These are phyloP conservation scores for Trichoderma atrobrunneum DNA, from an alignment of 2,329 filamentous ascomycete species.

Conservation along the genomic window DNA sequence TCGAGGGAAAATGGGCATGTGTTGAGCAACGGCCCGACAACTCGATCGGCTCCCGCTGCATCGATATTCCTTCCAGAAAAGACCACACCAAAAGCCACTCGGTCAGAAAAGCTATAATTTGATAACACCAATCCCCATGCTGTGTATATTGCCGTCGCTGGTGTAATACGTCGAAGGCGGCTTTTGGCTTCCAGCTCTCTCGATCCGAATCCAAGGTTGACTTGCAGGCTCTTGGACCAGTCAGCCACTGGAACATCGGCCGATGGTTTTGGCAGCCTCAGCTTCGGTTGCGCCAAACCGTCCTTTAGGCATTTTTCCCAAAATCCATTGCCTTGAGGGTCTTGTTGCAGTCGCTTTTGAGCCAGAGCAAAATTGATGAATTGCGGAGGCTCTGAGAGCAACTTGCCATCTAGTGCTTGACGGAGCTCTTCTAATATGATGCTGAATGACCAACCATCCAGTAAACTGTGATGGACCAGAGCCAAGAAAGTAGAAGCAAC, in stretches of 20 bases:
- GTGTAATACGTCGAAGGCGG: neutral
- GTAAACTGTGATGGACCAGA: neutral
- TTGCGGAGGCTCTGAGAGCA: neutral
- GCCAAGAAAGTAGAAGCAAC: neutral
- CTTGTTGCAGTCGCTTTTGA: neutral
- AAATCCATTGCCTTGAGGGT: neutral
- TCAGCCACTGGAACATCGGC: neutral
- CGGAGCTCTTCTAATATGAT: neutral
- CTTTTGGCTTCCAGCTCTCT: neutral
- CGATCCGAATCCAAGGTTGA: neutral
- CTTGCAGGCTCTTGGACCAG: neutral
- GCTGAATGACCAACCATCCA: neutral
- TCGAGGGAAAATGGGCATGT: neutral
- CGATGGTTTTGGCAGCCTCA: neutral
- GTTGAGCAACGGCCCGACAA: neutral
- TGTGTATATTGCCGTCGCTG: neutral
- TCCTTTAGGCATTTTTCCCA: neutral
- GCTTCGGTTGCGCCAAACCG: neutral
- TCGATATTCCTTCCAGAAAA: slow-evolving; percentile 1
- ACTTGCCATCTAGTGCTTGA: neutral
- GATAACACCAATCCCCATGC: neutral
- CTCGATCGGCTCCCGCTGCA: neutral
- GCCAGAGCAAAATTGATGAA: neutral
- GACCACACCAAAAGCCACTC: neutral
- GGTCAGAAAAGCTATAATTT: neutral